phyloP scores from a whole-genome alignment of 305 asterid species.

The Nicotiana rustica region DNA sequence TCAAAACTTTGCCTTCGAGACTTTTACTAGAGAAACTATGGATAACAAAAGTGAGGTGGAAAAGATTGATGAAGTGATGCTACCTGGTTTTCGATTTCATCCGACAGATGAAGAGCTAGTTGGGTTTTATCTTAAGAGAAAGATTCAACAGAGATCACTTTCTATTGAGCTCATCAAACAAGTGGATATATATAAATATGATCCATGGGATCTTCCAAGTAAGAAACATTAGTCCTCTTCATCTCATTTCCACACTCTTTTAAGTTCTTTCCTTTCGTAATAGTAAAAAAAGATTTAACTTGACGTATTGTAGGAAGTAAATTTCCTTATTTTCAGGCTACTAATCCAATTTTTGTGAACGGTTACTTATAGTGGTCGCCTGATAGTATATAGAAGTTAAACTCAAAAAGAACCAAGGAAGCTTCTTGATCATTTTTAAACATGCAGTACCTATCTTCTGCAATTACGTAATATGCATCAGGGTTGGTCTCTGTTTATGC shows the following conservation, averaged over 20 bases:
- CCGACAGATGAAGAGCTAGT: slow-evolving; percentile 94
- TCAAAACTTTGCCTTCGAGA: neutral
- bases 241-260: neutral
- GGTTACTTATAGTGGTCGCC: neutral
- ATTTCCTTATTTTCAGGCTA: neutral
- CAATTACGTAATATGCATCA: neutral
- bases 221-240: slow-evolving; percentile 38
- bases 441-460: neutral
- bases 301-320: neutral
- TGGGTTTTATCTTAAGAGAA: slow-evolving; percentile 69
- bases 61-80: slow-evolving; percentile 70
- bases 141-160: slow-evolving; percentile 66
- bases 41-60: slow-evolving; percentile 59
- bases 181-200: slow-evolving; percentile 81
- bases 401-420: neutral
- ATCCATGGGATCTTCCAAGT: slow-evolving; percentile 96
- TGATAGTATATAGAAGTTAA: neutral
- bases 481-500: neutral
- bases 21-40: slow-evolving; percentile 40
- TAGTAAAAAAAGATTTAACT: neutral
- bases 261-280: neutral
- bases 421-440: neutral
- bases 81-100: slow-evolving; percentile 89
- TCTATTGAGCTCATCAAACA: slow-evolving; percentile 81
- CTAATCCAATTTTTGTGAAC: neutral